Base-by-base conservation (phyloP, 495 filamentous ascomycete species). In the Penicillium salamii region DNA sequence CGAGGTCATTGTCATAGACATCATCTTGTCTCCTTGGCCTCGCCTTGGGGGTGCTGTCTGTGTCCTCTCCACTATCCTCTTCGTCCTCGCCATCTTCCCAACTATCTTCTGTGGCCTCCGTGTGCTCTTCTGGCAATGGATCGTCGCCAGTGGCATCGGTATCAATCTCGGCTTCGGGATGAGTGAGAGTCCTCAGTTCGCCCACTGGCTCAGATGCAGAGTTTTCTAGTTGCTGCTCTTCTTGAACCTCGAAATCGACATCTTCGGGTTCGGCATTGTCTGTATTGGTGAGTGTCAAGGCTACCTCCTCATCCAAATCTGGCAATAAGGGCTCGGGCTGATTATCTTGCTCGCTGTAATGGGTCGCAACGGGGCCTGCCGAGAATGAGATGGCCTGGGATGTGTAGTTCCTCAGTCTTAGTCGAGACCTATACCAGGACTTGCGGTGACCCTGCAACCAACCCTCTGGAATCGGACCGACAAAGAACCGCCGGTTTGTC, bases 361-460 rank as follows among this genome's bases (percentile, higher is more conserved):
- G 69, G 20, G 69, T 63, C 8, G 71, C 54, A 39, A 69, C 67
- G 1, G 69, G 67, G 40, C 74, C 68, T 0, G 76, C 75, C 2
- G 74, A 72, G 60, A 85, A 85, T 1, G 78, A 80, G 9, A 77
- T 68, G 1, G 71, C 66, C 32, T 76, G 69, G 6, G 79, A 80
- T n/a, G 78, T 77, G 57, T 84, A 83, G 40, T 84, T 78, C 33
- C 57, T 73, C 35, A 80, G 66, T 34, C 64, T 72, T 1, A 85
- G 50, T 31, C 81, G 69, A 39, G 71, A 68, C 52, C 65, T 74
- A 59, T 84, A 86, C 83, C 83, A 86, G 12, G 78, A 72, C 42
- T 82, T 81, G 37, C 80, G 76, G 62, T 86, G 80, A 45, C 74
- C 78, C 43, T 84, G 83, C 40, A 86, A 69, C 84, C 84, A 87